Conservation (phyloP, 164 flowering plant species). For the Sextonia rubra region DNA sequence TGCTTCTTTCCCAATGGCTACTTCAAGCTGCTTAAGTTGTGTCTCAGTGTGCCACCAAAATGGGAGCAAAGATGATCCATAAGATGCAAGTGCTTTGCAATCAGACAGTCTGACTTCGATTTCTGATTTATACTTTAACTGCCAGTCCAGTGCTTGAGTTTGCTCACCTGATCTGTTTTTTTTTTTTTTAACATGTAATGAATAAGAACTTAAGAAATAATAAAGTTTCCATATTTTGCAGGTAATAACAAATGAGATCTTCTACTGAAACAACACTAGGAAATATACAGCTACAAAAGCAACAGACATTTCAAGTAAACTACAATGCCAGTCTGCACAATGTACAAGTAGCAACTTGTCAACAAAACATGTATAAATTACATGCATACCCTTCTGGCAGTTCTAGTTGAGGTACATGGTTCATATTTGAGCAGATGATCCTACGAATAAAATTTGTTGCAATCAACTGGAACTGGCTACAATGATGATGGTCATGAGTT, state of each 20-base stretch:
- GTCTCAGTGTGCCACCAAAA: constrained; percentile 76
- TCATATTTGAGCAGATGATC: not conserved
- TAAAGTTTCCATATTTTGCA: not conserved
- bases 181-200: not conserved
- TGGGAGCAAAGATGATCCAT: constrained; percentile 67
- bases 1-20: constrained; percentile 29
- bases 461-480: not conserved
- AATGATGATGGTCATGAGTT: not conserved
- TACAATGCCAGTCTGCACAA: no score
- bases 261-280: no score
- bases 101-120: constrained; percentile 77
- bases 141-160: constrained; percentile 30
- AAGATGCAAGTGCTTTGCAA: constrained; percentile 51
- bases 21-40: constrained; percentile 56
- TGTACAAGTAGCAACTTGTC: not conserved
- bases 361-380: not conserved
- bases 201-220: not conserved
- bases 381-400: not conserved
- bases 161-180: constrained; percentile 31
- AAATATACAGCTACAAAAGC: no score
- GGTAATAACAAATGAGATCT: not conserved
- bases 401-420: not conserved
- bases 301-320: no score
- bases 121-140: constrained; percentile 49
- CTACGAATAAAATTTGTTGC: not conserved